Evolutionary conservation across 2,329 filamentous ascomycete species (phyloP).

Genomic region (Aspergillus sp.): DNA sequence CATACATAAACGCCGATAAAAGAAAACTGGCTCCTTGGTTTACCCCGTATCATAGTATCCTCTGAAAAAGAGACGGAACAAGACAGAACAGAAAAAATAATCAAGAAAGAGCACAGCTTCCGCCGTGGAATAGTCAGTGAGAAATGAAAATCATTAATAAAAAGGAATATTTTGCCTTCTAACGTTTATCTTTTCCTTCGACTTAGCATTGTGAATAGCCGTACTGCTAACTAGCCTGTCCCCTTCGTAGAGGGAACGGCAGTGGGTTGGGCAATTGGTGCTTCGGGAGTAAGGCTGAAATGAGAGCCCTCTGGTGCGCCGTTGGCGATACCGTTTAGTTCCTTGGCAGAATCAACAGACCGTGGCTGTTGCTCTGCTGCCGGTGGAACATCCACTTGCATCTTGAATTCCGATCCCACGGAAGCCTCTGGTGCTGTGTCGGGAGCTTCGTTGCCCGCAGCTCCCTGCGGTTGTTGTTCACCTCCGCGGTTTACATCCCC

Average conservation of each 20-base stretch:
- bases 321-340: neutral
- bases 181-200: neutral
- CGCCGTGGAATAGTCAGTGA: too few species aligned
- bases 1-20: neutral
- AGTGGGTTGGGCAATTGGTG: neutral
- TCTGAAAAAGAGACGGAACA: neutral
- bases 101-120: too few species aligned
- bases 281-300: neutral
- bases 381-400: neutral
- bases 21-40: neutral
- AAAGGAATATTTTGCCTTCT: too few species aligned
- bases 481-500: too few species aligned
- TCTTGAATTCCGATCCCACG: slow-evolving; percentile 1
- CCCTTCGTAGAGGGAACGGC: neutral
- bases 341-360: neutral
- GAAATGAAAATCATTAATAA: too few species aligned
- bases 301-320: neutral
- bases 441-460: slow-evolving; percentile 2
- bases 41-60: neutral
- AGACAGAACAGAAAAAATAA: neutral
- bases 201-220: neutral
- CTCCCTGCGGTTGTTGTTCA: neutral
- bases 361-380: neutral
- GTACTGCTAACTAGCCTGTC: neutral
- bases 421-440: neutral